These are phyloP conservation scores for Coprinopsis sp. DNA, from an alignment of 768 basidiomycete genomes.

Conservation along the genomic window DNA sequence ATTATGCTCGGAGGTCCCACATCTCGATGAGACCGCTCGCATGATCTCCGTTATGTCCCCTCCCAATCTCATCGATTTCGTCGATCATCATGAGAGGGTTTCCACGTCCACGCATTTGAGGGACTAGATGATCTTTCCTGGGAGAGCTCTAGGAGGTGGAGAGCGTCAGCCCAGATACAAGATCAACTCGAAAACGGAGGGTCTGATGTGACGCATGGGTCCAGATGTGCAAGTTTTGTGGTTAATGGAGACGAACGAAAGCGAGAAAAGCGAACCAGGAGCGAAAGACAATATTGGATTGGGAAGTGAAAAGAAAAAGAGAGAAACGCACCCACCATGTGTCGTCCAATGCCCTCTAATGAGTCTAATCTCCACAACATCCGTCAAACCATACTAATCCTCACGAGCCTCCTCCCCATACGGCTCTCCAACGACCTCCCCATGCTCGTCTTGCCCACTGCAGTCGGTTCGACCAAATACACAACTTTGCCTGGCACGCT, in stretches of 20 bases:
- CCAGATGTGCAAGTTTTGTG: too few relatives aligned
- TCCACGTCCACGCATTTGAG: constrained; percentile 87
- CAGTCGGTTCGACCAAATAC: constrained; percentile 93
- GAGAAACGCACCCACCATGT: constrained; percentile 72
- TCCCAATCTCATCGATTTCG: constrained; percentile 93
- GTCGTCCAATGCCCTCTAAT: constrained; percentile 98
- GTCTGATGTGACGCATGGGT: too few relatives aligned
- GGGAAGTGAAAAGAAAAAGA: background rate
- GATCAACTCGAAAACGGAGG: too few relatives aligned
- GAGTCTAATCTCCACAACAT: constrained; percentile 98
- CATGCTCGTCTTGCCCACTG: constrained; percentile 96
- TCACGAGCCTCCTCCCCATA: constrained; percentile 87
- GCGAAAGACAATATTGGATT: background rate
- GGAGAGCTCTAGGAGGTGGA: constrained; percentile 61
- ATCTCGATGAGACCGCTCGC: constrained; percentile 88
- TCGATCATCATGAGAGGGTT: constrained; percentile 94
- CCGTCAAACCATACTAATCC: constrained; percentile 93
- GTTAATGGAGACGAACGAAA: too few relatives aligned
- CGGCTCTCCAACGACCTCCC: constrained; percentile 94
- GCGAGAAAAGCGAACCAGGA: too few relatives aligned
- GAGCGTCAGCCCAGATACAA: too few relatives aligned
- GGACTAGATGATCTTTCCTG: constrained; percentile 93
- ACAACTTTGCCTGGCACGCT: constrained; percentile 97
- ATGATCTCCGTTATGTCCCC: constrained; percentile 89
- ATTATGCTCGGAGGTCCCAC: constrained; percentile 94